Evolutionary conservation across 257 asterid species (phyloP).

Genomic region (Vinca minor): DNA sequence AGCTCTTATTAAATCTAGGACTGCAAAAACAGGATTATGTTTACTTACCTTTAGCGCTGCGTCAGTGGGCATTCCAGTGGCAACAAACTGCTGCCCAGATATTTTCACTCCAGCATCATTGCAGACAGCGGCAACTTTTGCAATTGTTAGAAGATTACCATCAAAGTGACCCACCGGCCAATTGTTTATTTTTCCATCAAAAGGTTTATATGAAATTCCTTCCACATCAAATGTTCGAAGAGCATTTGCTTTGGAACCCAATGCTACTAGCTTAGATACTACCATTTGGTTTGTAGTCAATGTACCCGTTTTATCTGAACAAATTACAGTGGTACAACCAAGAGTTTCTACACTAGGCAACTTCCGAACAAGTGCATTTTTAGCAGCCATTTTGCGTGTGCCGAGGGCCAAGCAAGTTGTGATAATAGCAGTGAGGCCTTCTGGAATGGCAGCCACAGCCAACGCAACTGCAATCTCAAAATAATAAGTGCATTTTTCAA

Average conservation of each 20-base stretch:
- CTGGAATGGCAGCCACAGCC: conserved; percentile 99
- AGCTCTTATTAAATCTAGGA: not conserved
- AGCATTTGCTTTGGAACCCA: conserved; percentile 46
- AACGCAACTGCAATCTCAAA: conserved; percentile 98
- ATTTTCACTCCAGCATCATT: conserved; percentile 89
- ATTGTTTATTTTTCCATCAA: conserved; percentile 76
- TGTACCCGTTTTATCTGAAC: conserved; percentile 98
- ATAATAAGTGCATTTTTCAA: conserved; percentile 97
- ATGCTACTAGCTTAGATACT: conserved; percentile 73
- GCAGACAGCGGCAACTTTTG: conserved; percentile 90
- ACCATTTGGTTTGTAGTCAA: conserved; percentile 99
- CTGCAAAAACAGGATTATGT: not conserved
- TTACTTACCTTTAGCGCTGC: conserved; percentile 83
- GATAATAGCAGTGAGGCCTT: conserved; percentile 95
- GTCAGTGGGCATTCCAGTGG: conserved; percentile 93
- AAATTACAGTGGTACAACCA: conserved; percentile 97
- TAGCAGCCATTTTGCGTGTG: conserved; percentile 99
- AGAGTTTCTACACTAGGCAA: conserved; percentile 99
- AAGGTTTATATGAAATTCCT: conserved; percentile 81
- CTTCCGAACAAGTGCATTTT: conserved; percentile 98
- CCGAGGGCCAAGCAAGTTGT: conserved; percentile 99
- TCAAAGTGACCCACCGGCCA: conserved; percentile 67
- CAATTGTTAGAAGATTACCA: conserved; percentile 78
- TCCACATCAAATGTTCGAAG: conserved; percentile 63
- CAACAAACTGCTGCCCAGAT: conserved; percentile 59